Base-by-base conservation (phyloP, 2,329 filamentous ascomycete genomes). In the Aspergillus sp. region DNA sequence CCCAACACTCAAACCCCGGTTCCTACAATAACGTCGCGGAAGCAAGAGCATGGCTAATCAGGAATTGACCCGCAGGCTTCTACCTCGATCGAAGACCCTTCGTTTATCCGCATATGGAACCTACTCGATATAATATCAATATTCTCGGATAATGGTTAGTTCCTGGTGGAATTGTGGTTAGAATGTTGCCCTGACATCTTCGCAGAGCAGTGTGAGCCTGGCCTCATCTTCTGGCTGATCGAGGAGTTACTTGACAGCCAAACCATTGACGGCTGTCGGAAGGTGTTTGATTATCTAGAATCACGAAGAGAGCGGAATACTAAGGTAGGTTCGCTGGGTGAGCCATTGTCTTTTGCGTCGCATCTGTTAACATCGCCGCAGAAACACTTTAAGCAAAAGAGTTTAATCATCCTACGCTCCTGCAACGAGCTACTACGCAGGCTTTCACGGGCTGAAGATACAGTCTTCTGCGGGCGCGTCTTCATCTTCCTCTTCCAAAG, bases 401-500 rank as follows among this genome's bases (percentile, higher is more conserved):
- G 91, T 61, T 80, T 98, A 44, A 88, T 96, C 59, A 95, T 98
- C 66, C 80, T 99, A n/a, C 86, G 95, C 70, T 90, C 90, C 62
- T 99, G 95, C 78, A 99, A 98, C 75, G 95, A 98, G 77, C 83
- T 99, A 15, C 82, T 99, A n/a, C 88, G 94, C 38, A 86, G 95
- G 49, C 83, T 99, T 2, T 98, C 95, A n/a, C 87, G 95, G 59
- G 94, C 95, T 3, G 93, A 98, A 74, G 95, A 99, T 75, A 96
- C 95, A 0, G 92, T 96, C 0, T 99, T 99, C 73, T 99, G 95
- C 71, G 95, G 95, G 15, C 86, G 95, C 41, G 95, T 99, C 25
- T 98, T 98, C 76, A 97, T 99, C 65, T 99, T 97, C 76, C 86
- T 99, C 73, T 99, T 98, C 76, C 95, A 99, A 75, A 96, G 92